Base-by-base conservation (phyloP, 805 yeast genomes). In the Starmerella bombicola region DNA sequence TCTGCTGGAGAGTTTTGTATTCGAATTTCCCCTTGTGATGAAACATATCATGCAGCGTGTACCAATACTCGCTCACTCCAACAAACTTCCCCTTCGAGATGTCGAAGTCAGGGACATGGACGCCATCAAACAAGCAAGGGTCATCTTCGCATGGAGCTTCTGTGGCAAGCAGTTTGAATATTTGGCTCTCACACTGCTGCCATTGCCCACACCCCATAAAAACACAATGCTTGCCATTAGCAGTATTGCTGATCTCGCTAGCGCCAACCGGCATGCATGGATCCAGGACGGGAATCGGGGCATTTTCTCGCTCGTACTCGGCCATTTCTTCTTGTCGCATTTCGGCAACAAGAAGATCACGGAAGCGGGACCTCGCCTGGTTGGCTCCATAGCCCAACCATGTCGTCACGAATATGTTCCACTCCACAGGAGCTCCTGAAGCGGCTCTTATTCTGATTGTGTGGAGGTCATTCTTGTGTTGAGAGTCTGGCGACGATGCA, bases 361-460 rank as follows among this genome's bases (percentile, higher is more conserved):
- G 62, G 56, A 80, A 81, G 46, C 97, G 65, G 40, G 66, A 68
- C 31, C 94, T 67, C 8, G 97, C 96, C 56, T 88, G 84, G 53
- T 91, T 91, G 2, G 97, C 97, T 10, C 98, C 98, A 62, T 83
- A 91, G 0, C 97, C 97, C 9, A 91, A 68, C 98, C 98, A 91
- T 0, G 97, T 84, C 26, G 91, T 80, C 5, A 91, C 96, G 63
- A 85, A 91, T 0, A 91, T 79, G 30, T 76, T 69, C 94, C 94
- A 88, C 33, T 69, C 66, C 47, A 80, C 85, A 2, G 71, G 52
- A 2, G 68, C 68, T 19, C 97, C 96, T 53, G 79, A 73, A 21
- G 78, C 59, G 37, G 73, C 78, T 41, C 85, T 70, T 42, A 91
- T 62, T 13, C 69, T 66, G 2, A 91, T 71, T 2, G 66, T 68